phyloP scores from a whole-genome alignment of 192 early-diverging fungal species.

The Entomortierella parvispora region DNA sequence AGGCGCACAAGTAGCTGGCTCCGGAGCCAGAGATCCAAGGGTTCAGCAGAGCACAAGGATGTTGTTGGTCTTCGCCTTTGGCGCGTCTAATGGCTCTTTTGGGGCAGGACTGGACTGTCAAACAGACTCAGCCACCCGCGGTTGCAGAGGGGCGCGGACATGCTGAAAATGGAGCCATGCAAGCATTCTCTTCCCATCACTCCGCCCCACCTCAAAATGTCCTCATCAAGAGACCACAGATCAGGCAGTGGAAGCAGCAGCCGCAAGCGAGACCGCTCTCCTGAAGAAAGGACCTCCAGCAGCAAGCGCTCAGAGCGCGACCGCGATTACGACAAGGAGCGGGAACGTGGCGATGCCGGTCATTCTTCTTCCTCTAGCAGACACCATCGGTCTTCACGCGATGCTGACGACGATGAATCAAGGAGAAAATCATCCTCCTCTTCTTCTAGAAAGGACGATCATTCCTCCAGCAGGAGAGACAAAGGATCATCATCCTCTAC shows the following conservation, averaged over 20 bases:
- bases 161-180: too few species aligned
- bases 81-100: too few species aligned
- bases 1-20: too few species aligned
- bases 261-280: constrained; percentile 35
- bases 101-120: too few species aligned
- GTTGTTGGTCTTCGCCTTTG: too few species aligned
- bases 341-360: neutral
- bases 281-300: neutral
- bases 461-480: too few species aligned
- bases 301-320: constrained; percentile 12
- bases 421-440: neutral
- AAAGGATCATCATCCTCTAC: neutral
- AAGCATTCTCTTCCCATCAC: too few species aligned
- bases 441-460: constrained; percentile 11
- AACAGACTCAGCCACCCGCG: too few species aligned
- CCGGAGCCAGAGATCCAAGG: too few species aligned
- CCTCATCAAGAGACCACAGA: constrained; percentile 36
- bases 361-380: constrained; percentile 8
- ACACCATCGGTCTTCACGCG: neutral
- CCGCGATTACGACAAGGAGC: constrained; percentile 2
- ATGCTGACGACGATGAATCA: neutral
- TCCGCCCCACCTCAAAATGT: too few species aligned
- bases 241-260: constrained; percentile 8
- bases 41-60: too few species aligned
- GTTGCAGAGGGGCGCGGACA: too few species aligned